These are phyloP conservation scores for Microdochium nivale DNA, from an alignment of 2,329 filamentous ascomycete genomes.

Conservation along the genomic window DNA sequence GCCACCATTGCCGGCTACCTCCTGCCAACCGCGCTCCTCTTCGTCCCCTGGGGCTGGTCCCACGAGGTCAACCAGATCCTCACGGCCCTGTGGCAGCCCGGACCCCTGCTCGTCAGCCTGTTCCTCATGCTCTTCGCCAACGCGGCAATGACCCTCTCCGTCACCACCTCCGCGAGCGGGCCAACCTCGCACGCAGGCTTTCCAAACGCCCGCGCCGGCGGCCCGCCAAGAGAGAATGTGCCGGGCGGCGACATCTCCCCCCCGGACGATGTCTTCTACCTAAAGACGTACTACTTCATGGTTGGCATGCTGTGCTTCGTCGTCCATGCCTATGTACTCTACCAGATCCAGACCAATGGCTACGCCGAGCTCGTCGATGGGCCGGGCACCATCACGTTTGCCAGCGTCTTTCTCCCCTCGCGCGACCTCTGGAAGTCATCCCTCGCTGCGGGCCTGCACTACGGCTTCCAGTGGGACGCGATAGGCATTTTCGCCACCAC, in stretches of 20 bases:
- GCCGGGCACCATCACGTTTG: conserved; percentile 12
- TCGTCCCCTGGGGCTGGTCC: conserved; percentile 6
- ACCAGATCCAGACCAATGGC: conserved; percentile 8
- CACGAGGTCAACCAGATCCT: conserved; percentile 11
- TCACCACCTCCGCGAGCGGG: background rate
- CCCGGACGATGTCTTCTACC: conserved; percentile 11
- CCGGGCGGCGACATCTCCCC: background rate
- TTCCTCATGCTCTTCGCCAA: conserved; percentile 5
- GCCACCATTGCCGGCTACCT: conserved; percentile 14
- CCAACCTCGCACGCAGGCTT: background rate
- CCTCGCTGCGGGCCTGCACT: conserved; percentile 16
- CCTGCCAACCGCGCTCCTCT: conserved; percentile 14
- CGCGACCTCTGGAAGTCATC: conserved; percentile 7
- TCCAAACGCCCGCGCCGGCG: background rate
- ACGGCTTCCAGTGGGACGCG: conserved; percentile 19
- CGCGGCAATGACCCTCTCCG: background rate
- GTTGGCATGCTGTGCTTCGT: conserved; percentile 10
- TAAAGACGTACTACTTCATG: conserved; percentile 15
- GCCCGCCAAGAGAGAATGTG: background rate
- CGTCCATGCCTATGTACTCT: conserved; percentile 12
- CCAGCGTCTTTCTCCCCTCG: conserved; percentile 15
- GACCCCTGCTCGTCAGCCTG: conserved; percentile 13
- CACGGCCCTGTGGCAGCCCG: conserved; percentile 16
- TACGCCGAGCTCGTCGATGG: background rate
- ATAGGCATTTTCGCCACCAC: conserved; percentile 13